phyloP scores from a whole-genome alignment of 2,329 filamentous ascomycete species.

The Fragosphaeria purpurea region DNA sequence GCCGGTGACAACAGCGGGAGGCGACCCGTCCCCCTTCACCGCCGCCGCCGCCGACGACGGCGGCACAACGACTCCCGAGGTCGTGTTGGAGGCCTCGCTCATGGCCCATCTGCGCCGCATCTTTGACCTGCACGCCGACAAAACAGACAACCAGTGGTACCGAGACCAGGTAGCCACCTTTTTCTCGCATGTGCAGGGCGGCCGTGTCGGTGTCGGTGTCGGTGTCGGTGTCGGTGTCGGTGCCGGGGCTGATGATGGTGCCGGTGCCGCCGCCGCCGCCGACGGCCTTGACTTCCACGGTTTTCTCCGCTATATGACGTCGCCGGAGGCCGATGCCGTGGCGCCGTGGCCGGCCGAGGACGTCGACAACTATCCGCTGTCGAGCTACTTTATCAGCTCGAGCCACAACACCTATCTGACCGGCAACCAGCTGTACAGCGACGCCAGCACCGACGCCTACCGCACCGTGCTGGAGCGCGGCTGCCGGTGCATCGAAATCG shows the following conservation, averaged over 20 bases:
- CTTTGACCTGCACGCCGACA: conserved; percentile 34
- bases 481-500: conserved; percentile 86
- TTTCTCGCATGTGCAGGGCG: conserved; percentile 34
- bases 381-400: conserved; percentile 88
- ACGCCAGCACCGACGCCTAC: conserved; percentile 81
- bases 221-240: conserved; percentile 12
- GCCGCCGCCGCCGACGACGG: neutral
- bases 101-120: conserved; percentile 35
- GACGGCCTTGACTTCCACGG: conserved; percentile 34
- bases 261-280: conserved; percentile 15
- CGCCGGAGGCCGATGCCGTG: conserved; percentile 32
- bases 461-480: conserved; percentile 73
- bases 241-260: conserved; percentile 8
- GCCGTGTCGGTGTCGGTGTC: conserved; percentile 23
- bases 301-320: conserved; percentile 49
- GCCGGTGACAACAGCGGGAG: neutral
- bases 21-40: too few relatives aligned
- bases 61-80: neutral
- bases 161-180: conserved; percentile 36
- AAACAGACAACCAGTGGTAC: conserved; percentile 32
- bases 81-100: conserved; percentile 27
- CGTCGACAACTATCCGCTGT: conserved; percentile 61
- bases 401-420: conserved; percentile 93
- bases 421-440: conserved; percentile 77
- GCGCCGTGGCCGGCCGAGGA: conserved; percentile 32